Evolutionary conservation across 2,329 filamentous ascomycete species (phyloP).

Genomic region (Neopestalotiopsis sp.): DNA sequence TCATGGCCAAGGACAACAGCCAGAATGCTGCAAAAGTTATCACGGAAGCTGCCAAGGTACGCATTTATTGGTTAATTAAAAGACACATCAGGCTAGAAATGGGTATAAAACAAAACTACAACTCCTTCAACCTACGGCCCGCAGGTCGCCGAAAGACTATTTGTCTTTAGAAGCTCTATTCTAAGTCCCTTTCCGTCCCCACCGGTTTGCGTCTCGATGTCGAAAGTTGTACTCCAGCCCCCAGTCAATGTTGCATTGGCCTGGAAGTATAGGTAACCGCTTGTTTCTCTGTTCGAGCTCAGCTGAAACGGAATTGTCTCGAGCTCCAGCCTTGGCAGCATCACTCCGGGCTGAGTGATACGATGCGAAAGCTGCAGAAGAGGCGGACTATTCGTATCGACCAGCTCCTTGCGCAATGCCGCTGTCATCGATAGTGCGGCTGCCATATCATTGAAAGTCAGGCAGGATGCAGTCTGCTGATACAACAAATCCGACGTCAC

Average conservation of each 20-base stretch:
- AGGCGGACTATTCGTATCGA: not conserved
- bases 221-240: not conserved
- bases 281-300: not conserved
- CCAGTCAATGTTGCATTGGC: not conserved
- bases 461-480: not conserved
- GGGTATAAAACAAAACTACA: no score
- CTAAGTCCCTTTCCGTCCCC: not conserved
- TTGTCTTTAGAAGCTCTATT: not conserved
- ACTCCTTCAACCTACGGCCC: no score
- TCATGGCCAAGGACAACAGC: no score
- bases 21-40: no score
- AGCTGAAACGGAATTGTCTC: not conserved
- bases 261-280: constrained; percentile 1
- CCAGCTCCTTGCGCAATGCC: not conserved
- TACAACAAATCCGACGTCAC: constrained; percentile 4
- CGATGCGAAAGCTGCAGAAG: not conserved
- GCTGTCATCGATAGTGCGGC: not conserved
- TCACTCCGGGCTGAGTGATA: not conserved
- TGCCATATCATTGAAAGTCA: not conserved
- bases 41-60: no score
- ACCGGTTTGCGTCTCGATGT: not conserved
- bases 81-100: no score
- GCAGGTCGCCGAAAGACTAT: no score
- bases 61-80: no score
- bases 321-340: constrained; percentile 2